A percentile compares a stretch with the other conserved stretches of the same genome.
Evolutionary conservation across 192 early-diverging fungal species (phyloP).

Genomic region (Endogone sp.): DNA sequence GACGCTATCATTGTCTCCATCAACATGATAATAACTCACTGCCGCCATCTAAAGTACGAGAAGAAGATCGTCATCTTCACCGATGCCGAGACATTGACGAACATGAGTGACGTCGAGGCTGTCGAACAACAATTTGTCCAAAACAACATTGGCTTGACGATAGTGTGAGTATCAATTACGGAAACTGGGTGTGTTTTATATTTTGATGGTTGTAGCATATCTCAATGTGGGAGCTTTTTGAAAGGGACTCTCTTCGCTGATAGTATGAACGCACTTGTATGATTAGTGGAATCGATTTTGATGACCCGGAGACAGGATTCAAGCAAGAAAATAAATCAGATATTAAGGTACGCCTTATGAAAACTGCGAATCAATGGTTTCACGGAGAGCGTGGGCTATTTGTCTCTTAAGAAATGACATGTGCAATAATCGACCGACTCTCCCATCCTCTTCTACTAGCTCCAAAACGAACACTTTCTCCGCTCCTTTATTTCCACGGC

Average conservation of each 20-base stretch:
- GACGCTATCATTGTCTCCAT: conserved; percentile 60
- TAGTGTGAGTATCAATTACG: conserved; percentile 44
- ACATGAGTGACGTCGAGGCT: conserved; percentile 36
- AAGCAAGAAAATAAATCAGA: conserved; percentile 18
- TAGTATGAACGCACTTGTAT: conserved; percentile 12
- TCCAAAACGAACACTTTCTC: conserved; percentile 50
- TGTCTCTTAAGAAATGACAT: too few relatives aligned
- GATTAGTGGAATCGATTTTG: conserved; percentile 41
- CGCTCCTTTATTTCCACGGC: not conserved
- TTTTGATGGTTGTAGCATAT: too few relatives aligned
- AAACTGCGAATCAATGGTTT: too few relatives aligned
- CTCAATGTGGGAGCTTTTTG: too few relatives aligned
- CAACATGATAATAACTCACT: conserved; percentile 47
- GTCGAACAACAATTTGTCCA: conserved; percentile 21
- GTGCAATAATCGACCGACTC: too few relatives aligned
- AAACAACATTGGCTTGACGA: conserved; percentile 30
- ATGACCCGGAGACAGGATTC: conserved; percentile 19
- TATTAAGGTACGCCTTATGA: conserved; percentile 11
- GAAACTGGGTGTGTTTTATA: not conserved
- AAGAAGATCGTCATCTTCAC: conserved; percentile 68
- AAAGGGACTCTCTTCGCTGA: not conserved
- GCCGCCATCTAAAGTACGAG: conserved; percentile 57
- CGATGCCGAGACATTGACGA: conserved; percentile 47
- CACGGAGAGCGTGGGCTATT: too few relatives aligned
- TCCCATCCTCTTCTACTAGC: conserved; percentile 11